phyloP scores from a whole-genome alignment of 176 grass and related monocot species.

The Oryza coarctata region DNA sequence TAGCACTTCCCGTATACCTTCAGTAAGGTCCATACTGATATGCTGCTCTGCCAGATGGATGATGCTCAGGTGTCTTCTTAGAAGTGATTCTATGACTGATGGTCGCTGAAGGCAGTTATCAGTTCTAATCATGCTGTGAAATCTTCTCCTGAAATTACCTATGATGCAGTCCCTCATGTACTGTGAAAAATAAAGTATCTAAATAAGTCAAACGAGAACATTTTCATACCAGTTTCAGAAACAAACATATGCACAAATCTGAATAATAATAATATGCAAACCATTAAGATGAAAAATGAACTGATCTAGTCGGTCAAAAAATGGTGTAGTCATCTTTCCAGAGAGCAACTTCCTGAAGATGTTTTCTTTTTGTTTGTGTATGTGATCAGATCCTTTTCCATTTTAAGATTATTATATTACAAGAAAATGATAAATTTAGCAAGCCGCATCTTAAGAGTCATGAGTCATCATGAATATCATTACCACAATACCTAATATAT shows the following conservation, averaged over 20 bases:
- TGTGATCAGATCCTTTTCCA: not conserved
- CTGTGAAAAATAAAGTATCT: conserved; percentile 47
- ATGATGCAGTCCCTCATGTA: conserved; percentile 99
- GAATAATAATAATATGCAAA: not conserved
- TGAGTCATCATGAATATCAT: conserved; percentile 3
- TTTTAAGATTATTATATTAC: conserved; percentile 14
- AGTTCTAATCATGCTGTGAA: conserved; percentile 75
- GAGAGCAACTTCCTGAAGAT: not conserved
- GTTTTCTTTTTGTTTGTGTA: not conserved
- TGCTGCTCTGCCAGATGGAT: conserved; percentile 94
- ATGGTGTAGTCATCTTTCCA: not conserved
- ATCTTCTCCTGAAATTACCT: conserved; percentile 92
- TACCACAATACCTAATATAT: conserved; percentile 4
- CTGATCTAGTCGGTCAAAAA: not conserved
- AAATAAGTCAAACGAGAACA: conserved; percentile 20
- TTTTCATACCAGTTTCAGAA: conserved; percentile 17
- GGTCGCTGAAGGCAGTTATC: conserved; percentile 90
- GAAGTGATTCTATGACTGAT: conserved; percentile 80
- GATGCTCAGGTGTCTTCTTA: conserved; percentile 92
- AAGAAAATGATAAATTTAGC: conserved; percentile 24
- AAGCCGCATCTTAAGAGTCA: conserved; percentile 18
- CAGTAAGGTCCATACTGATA: conserved; percentile 98
- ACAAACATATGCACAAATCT: conserved; percentile 14
- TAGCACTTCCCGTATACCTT: conserved; percentile 91
- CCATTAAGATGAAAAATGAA: not conserved